phyloP scores from a whole-genome alignment of 2,329 filamentous ascomycete species.

The Fusarium albosuccineum region DNA sequence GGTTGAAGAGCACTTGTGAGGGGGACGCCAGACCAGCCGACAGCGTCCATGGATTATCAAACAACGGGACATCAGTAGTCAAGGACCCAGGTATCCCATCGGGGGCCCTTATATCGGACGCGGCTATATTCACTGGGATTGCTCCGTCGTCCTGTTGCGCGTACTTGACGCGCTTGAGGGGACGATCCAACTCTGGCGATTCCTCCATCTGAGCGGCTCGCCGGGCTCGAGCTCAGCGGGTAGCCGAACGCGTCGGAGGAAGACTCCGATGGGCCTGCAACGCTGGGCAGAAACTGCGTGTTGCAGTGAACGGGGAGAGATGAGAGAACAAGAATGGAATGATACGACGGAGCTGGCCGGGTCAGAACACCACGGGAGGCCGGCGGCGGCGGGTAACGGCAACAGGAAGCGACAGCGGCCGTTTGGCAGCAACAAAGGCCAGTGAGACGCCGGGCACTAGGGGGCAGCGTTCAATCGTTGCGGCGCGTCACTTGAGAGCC shows the following conservation, averaged over 20 bases:
- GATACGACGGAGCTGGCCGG: slow-evolving; percentile 42
- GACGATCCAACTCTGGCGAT: slow-evolving; percentile 43
- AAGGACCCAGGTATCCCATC: slow-evolving; percentile 27
- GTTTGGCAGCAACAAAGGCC: slow-evolving; percentile 30
- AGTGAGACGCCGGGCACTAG: slow-evolving; percentile 32
- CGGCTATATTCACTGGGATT: slow-evolving; percentile 31
- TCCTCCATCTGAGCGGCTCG: slow-evolving; percentile 43
- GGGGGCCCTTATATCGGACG: slow-evolving; percentile 23
- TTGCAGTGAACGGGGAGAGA: slow-evolving; percentile 33
- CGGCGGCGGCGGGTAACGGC: slow-evolving; percentile 26
- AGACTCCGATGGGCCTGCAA: slow-evolving; percentile 33
- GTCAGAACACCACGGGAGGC: slow-evolving; percentile 31
- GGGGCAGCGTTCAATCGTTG: slow-evolving; percentile 37
- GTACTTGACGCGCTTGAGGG: slow-evolving; percentile 48
- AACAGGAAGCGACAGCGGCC: slow-evolving; percentile 31
- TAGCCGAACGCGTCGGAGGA: slow-evolving; percentile 28
- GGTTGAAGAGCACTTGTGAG: slow-evolving; percentile 39
- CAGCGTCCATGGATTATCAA: slow-evolving; percentile 37
- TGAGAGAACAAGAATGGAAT: slow-evolving; percentile 41
- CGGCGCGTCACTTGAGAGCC: slow-evolving; percentile 38
- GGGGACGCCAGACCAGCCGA: slow-evolving; percentile 36
- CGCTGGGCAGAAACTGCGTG: slow-evolving; percentile 25
- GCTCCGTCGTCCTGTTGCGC: slow-evolving; percentile 33
- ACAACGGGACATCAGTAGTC: slow-evolving; percentile 31
- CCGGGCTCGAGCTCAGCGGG: slow-evolving; percentile 23